Evolutionary conservation across 768 basidiomycete genomes (phyloP), one percentile per base, ranked within the genome.

Genomic region (Psilocybe cyanescens): DNA sequence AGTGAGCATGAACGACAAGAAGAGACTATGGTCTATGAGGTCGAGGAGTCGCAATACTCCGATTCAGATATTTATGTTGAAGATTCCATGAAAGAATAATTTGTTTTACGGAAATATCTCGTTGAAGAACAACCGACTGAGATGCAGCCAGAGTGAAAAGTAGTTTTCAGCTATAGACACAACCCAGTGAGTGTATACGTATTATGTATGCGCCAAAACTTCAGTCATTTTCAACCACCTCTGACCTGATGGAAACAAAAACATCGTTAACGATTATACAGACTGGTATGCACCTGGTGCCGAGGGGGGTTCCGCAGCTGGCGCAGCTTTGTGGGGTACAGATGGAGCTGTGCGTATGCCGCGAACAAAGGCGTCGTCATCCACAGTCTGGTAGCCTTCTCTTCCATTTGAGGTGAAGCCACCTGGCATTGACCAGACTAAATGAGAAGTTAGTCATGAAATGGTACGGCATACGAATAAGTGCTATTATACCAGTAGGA

Each of bases 361-460:
- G 50, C 67, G 66, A 56, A 71, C 57, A 45, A 69, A 69, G 39
- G 65, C 71, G 65, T 87, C 84, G 39, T 86, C 87, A 55, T 86
- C 85, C 9, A 89, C 80, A 44, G 78, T 81, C 68, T 89, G 87
- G 69, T 89, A 89, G 6, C 87, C 86, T 55, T 84, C 84, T 44
- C 83, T 78, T 24, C 76, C 77, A 37, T 73, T 66, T 4, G 85
- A 83, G 0, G 86, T 86, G 65, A 89, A 87, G 1, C 87, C 87
- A 12, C 89, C 89, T 3, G 89, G 89, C 89, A 91, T 91, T 17
- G 88, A 83, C 89, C 89, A 91, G 14, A 91, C 89, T 91, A 54
- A 60, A 30, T 54, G n/a, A 35, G 9, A 55, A 6, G 39, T 65
- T 46, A 39, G 60, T 58, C 65, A 9, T 59, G 56, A 48, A 19